Percentiles rank a stretch among this genome's conserved stretches.
Evolutionary conservation across 495 filamentous ascomycete genomes (phyloP).

Genomic region (Neurospora sp.): DNA sequence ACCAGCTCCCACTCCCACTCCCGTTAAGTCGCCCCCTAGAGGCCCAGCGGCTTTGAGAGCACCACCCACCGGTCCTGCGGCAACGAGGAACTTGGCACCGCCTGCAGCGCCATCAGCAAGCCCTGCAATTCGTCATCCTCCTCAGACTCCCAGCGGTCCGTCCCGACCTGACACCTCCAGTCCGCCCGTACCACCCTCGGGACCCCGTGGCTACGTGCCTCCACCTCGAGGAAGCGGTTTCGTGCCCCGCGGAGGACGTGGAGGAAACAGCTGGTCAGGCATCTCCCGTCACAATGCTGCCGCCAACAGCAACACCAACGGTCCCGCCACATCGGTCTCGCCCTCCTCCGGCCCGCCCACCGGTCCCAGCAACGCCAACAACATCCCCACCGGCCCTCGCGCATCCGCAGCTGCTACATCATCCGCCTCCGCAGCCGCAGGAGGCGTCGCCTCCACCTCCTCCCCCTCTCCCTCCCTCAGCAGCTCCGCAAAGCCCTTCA

Average conservation of each 20-base stretch:
- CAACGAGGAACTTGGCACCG: constrained; percentile 25
- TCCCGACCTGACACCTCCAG: constrained; percentile 27
- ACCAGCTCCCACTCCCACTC: constrained; percentile 16
- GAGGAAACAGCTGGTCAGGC: constrained; percentile 20
- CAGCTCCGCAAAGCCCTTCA: constrained; percentile 30
- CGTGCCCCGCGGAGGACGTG: constrained; percentile 28
- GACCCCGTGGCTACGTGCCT: constrained; percentile 37
- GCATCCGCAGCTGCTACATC: constrained; percentile 7
- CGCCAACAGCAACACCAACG: background rate
- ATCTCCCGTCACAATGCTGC: constrained; percentile 21
- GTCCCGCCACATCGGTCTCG: background rate
- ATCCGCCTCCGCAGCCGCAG: constrained; percentile 12
- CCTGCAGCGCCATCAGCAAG: constrained; percentile 22
- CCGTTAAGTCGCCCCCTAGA: constrained; percentile 31
- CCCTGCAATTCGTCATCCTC: constrained; percentile 20
- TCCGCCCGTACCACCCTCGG: constrained; percentile 31
- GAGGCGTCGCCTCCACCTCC: background rate
- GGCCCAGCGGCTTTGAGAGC: constrained; percentile 37
- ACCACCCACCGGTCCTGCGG: constrained; percentile 35
- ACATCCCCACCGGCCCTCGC: background rate
- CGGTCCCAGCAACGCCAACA: constrained; percentile 22
- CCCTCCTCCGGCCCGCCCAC: constrained; percentile 29
- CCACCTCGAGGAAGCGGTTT: constrained; percentile 25
- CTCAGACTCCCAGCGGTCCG: constrained; percentile 17
- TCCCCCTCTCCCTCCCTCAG: constrained; percentile 16